Conservation (phyloP, 176 grass and related monocot genomes). For the Thalia dealbata region DNA sequence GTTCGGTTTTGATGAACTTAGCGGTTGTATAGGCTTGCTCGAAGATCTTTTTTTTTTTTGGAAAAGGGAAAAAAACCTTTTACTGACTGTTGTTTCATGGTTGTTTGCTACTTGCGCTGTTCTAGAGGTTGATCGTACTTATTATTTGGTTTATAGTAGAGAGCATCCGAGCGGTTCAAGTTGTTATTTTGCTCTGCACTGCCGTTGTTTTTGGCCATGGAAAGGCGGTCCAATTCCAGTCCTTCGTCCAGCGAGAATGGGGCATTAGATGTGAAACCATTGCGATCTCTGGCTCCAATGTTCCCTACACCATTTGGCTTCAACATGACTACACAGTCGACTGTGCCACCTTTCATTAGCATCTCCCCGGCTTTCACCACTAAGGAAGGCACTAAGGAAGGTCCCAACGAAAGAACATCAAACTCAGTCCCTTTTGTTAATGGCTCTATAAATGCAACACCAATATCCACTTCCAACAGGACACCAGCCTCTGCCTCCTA, state of each 20-base stretch:
- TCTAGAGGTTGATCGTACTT: neutral
- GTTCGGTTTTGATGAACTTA: neutral
- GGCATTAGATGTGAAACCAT: constrained; percentile 58
- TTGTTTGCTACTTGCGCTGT: neutral
- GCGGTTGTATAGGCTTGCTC: neutral
- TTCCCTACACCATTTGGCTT: constrained; percentile 66
- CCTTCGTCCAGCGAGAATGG: constrained; percentile 25
- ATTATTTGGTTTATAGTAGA: neutral
- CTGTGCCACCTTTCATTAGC: constrained; percentile 42
- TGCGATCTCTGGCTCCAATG: constrained; percentile 75
- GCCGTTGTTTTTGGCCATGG: constrained; percentile 11
- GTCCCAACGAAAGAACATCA: neutral
- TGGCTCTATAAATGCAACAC: constrained; percentile 36
- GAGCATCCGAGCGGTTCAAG: neutral
- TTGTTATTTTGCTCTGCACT: neutral
- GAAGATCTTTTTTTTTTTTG: neutral
- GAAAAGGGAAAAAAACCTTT: neutral
- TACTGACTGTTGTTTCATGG: neutral
- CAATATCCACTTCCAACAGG: constrained; percentile 38
- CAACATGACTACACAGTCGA: constrained; percentile 40
- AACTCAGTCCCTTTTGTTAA: constrained; percentile 1
- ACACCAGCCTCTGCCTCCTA: neutral
- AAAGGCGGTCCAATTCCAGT: constrained; percentile 6
- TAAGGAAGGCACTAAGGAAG: constrained; percentile 8
- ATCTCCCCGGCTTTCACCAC: constrained; percentile 21